Evolutionary conservation across 345 rosid species (phyloP), one percentile per base, ranked within the genome.

Genomic region (Eucalyptus tenuipes): DNA sequence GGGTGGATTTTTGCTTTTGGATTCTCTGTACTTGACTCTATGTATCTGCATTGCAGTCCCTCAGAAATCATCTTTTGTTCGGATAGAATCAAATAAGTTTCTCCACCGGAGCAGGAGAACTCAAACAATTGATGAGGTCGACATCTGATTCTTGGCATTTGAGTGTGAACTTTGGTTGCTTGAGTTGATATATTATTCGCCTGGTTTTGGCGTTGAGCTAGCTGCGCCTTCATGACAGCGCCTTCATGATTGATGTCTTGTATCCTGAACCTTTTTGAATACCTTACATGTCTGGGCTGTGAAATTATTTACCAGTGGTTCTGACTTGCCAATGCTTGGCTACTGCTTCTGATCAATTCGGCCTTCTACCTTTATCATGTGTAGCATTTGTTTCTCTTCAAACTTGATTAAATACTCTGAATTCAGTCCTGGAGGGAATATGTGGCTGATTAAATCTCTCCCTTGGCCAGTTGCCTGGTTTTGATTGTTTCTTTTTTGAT

Each of bases 61-160:
- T 86, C 93, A 94, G 91, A 92, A 93, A 90, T 92, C 96, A 44
- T 91, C 93, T 88, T 98, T 96, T 91, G 92, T 91, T 90, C 96
- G 92, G 88, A 94, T 97, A 86, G 88, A 93, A 89, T 91, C 95
- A 82, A 98, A 98, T 89, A 93, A 95, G 92, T 98, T 94, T 92
- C 93, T 95, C 93, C 99, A 96, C 91, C 97, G 99, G 84, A 91
- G 92, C 87, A 96, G 97, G 88, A 97, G 94, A 94, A 92, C 94
- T 88, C 99, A 96, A 92, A 94, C 97, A 88, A 98, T 98, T 45
- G 99, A 98, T 88, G 99, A 98, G 99, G 99, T 98, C 66, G 24
- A 90, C 61, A 87, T 87, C 53, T 87, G 53, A 82, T 81, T 57
- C 49, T 89, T 44, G 80, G 81, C 84, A 47, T 44, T 33, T 88